These are phyloP conservation scores for Suhomyces tanzawaensis DNA, from an alignment of 805 yeast species.

Conservation along the genomic window DNA sequence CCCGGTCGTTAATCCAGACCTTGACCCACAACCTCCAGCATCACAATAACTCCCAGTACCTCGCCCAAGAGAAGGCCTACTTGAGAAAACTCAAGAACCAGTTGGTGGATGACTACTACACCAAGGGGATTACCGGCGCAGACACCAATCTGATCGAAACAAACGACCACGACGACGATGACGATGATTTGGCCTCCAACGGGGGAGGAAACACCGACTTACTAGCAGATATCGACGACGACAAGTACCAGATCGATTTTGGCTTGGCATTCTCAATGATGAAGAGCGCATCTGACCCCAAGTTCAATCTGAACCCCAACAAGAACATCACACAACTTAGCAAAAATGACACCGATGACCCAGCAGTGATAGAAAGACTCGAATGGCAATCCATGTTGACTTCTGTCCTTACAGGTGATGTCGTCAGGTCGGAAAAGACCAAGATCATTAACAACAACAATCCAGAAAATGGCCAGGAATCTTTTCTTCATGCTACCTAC, in stretches of 20 bases:
- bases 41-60: slow-evolving; percentile 36
- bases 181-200: slow-evolving; percentile 29
- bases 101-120: slow-evolving; percentile 66
- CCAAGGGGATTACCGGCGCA: slow-evolving; percentile 57
- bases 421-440: slow-evolving; percentile 84
- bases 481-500: slow-evolving; percentile 51
- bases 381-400: slow-evolving; percentile 97
- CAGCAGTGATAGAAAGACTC: slow-evolving; percentile 65
- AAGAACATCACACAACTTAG: slow-evolving; percentile 36
- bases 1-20: slow-evolving; percentile 20
- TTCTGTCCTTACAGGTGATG: slow-evolving; percentile 91
- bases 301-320: slow-evolving; percentile 16
- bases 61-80: slow-evolving; percentile 67
- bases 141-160: slow-evolving; percentile 27
- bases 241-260: slow-evolving; percentile 49
- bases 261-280: slow-evolving; percentile 36
- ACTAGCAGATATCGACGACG: slow-evolving; percentile 41
- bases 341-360: slow-evolving; percentile 41
- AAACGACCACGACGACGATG: slow-evolving; percentile 22
- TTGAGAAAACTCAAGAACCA: slow-evolving; percentile 60
- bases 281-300: slow-evolving; percentile 18
- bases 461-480: slow-evolving; percentile 40
- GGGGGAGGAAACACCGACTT: slow-evolving; percentile 31
- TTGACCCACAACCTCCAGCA: slow-evolving; percentile 14
- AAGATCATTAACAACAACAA: slow-evolving; percentile 55